Evolutionary conservation across 805 yeast genomes (phyloP).

Genomic region (Tetrapisispora iriomotensis): DNA sequence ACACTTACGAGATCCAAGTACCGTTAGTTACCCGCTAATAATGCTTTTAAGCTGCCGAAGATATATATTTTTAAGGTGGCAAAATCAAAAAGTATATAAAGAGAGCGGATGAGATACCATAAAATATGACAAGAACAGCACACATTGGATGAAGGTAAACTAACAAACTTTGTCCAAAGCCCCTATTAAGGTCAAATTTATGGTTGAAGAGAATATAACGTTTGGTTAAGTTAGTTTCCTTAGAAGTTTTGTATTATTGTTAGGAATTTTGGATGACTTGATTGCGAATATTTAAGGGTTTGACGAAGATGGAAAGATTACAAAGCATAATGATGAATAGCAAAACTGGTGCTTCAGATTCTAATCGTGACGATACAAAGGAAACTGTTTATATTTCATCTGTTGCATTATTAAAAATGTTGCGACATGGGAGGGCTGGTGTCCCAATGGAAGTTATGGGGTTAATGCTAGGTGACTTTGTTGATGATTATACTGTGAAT

Average conservation of each 20-base stretch:
- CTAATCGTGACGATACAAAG: constrained; percentile 84
- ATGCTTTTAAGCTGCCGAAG: background rate
- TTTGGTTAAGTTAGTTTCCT: too few relatives aligned
- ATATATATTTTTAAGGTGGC: background rate
- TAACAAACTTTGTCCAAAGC: too few relatives aligned
- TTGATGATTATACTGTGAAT: constrained; percentile 93
- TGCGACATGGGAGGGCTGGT: constrained; percentile 93
- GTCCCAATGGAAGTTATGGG: constrained; percentile 93
- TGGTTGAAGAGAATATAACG: too few relatives aligned
- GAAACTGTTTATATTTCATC: constrained; percentile 96
- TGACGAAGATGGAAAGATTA: constrained; percentile 32
- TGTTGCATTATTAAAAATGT: constrained; percentile 88
- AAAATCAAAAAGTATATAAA: background rate
- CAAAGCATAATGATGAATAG: constrained; percentile 34
- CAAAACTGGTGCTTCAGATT: constrained; percentile 43
- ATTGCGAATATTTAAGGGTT: background rate
- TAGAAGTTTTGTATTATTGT: too few relatives aligned
- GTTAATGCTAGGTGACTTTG: constrained; percentile 94
- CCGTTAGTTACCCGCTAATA: background rate
- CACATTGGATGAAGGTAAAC: too few relatives aligned
- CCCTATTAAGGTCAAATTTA: too few relatives aligned
- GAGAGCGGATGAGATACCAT: too few relatives aligned
- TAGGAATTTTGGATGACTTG: too few relatives aligned
- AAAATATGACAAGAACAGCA: too few relatives aligned
- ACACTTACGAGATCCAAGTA: too few relatives aligned